Percentiles rank a stretch among this genome's conserved stretches.
Conservation (phyloP, 306 rosid genomes). For the Cucurbita moschata region DNA sequence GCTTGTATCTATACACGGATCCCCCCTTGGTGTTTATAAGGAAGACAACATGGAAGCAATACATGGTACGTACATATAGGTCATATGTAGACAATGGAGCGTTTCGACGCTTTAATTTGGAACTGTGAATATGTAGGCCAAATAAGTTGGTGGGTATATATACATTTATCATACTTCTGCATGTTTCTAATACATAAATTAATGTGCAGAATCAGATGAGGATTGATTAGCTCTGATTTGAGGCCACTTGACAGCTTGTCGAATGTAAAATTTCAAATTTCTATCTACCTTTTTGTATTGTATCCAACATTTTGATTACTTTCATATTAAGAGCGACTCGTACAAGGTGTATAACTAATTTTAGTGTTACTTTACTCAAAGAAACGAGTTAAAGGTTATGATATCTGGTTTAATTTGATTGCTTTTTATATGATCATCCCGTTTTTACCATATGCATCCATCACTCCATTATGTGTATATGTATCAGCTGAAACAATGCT, state of each 20-base stretch:
- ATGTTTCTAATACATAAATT: slow-evolving; percentile 2
- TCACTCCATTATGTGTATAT: slow-evolving; percentile 63
- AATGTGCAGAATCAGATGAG: slow-evolving; percentile 54
- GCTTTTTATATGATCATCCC: slow-evolving; percentile 68
- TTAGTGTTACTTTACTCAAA: not conserved
- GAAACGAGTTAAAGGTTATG: slow-evolving; percentile 44
- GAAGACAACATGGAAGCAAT: slow-evolving; percentile 92
- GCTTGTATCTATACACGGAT: slow-evolving; percentile 81
- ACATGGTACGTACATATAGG: slow-evolving; percentile 29
- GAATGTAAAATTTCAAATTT: not conserved
- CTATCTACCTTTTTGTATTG: not conserved
- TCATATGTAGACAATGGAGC: not conserved
- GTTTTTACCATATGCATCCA: not conserved
- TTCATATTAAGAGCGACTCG: not conserved
- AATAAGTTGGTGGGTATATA: not conserved
- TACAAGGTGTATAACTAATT: not conserved
- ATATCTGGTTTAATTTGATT: slow-evolving; percentile 63
- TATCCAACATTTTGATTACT: not conserved
- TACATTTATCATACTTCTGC: not conserved
- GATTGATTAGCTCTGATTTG: slow-evolving; percentile 19
- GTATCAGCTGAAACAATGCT: slow-evolving; percentile 63
- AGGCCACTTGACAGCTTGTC: not conserved
- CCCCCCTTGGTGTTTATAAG: slow-evolving; percentile 77
- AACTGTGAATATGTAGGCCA: not conserved
- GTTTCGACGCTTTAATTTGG: not conserved